These are phyloP conservation scores for Kluyveromyces nonfermentans DNA, from an alignment of 805 yeast genomes.

Conservation along the genomic window DNA sequence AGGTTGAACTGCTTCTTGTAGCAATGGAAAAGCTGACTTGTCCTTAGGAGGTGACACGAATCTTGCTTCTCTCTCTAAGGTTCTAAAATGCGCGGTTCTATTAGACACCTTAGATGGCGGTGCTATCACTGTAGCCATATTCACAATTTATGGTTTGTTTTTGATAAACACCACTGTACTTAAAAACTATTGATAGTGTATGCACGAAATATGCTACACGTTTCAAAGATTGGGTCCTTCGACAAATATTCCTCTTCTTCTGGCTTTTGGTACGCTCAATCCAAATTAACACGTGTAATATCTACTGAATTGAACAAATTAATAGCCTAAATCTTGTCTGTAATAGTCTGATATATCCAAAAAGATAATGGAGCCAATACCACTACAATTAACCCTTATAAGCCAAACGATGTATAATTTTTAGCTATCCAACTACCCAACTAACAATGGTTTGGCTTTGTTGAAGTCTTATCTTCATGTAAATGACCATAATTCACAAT, in stretches of 20 bases:
- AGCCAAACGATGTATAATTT: not conserved
- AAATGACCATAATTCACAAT: not conserved
- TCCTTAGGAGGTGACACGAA: constrained; percentile 87
- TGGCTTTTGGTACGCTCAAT: not conserved
- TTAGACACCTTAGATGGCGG: constrained; percentile 5
- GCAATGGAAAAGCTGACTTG: constrained; percentile 68
- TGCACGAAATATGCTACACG: not conserved
- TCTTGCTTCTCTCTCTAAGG: constrained; percentile 79
- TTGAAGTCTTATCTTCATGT: not conserved
- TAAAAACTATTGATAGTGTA: not conserved
- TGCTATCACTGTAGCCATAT: not conserved
- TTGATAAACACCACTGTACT: too few species aligned
- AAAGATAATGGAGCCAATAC: not conserved
- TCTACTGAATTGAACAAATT: not conserved
- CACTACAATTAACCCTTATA: not conserved
- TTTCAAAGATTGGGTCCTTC: not conserved
- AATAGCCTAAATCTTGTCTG: not conserved
- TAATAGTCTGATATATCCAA: not conserved
- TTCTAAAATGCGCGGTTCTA: constrained; percentile 42
- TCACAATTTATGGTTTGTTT: too few species aligned
- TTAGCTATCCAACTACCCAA: not conserved
- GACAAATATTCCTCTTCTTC: not conserved
- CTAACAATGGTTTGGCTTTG: not conserved
- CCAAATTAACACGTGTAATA: not conserved
- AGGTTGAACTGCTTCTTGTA: constrained; percentile 86